Evolutionary conservation across 225 moss, liverwort and hornwort genomes (phyloP).

Genomic region (Lunularia cruciata): DNA sequence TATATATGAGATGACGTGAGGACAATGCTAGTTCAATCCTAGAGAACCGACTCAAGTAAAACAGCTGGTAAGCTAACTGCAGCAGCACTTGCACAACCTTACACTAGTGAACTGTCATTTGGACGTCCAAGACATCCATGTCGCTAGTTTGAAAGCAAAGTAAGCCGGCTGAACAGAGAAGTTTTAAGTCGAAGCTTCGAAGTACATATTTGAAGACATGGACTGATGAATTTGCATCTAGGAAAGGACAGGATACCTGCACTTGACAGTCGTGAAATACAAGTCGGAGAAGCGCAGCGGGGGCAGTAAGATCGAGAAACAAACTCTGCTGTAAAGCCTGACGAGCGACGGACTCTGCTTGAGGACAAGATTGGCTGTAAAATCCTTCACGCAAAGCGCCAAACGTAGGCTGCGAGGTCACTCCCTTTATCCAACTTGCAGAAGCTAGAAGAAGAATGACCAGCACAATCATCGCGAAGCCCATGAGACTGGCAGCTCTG

Average conservation of each 20-base stretch:
- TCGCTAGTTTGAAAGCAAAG: no score
- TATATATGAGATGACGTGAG: no score
- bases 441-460: constrained; percentile 14
- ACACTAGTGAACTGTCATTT: no score
- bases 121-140: no score
- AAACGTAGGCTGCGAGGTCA: constrained; percentile 5
- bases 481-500: constrained; percentile 14
- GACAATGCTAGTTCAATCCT: no score
- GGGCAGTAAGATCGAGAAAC: constrained; percentile 50
- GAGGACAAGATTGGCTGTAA: constrained; percentile 49
- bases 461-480: not conserved
- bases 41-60: no score
- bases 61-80: no score
- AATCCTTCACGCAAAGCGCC: constrained; percentile 29
- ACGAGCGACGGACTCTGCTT: constrained; percentile 46
- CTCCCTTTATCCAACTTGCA: constrained; percentile 22
- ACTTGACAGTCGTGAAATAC: constrained; percentile 94
- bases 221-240: no score
- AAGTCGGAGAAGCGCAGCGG: constrained; percentile 73
- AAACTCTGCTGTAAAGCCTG: constrained; percentile 32
- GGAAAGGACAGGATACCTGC: constrained; percentile 35
- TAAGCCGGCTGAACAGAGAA: no score
- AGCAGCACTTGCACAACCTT: no score
- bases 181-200: no score
- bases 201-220: no score